Percentiles rank a stretch among this genome's conserved stretches.
These are phyloP conservation scores for Ogataea haglerorum DNA, from an alignment of 805 yeast genomes.

Conservation along the genomic window DNA sequence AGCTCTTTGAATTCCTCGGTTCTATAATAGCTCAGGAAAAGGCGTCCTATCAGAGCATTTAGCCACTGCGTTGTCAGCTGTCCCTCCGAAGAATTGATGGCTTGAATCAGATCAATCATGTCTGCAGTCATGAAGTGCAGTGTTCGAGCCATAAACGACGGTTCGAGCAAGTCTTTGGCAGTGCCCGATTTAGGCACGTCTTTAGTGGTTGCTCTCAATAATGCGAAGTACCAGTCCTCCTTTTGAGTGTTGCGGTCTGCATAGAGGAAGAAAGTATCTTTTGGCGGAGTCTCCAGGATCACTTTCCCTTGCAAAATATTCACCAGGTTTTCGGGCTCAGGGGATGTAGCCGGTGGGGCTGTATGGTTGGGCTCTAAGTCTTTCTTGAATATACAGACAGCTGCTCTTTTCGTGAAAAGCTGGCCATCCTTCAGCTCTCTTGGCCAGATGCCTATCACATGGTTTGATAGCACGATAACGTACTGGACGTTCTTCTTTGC, in stretches of 20 bases:
- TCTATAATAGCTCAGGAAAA: slow-evolving; percentile 71
- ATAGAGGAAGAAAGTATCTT: slow-evolving; percentile 55
- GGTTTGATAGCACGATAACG: slow-evolving; percentile 71
- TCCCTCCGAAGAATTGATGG: slow-evolving; percentile 77
- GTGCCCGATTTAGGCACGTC: slow-evolving; percentile 23
- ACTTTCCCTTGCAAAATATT: slow-evolving; percentile 33
- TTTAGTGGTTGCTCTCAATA: slow-evolving; percentile 70
- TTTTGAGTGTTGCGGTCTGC: slow-evolving; percentile 76
- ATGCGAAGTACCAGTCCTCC: slow-evolving; percentile 90
- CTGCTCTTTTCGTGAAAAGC: slow-evolving; percentile 73
- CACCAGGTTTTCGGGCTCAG: slow-evolving; percentile 53
- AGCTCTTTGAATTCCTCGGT: slow-evolving; percentile 63
- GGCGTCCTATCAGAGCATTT: slow-evolving; percentile 80
- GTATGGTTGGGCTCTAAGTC: slow-evolving; percentile 10
- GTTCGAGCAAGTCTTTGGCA: slow-evolving; percentile 42
- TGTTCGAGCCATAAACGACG: slow-evolving; percentile 66
- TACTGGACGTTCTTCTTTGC: slow-evolving; percentile 63
- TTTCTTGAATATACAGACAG: slow-evolving; percentile 67
- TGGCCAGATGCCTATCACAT: slow-evolving; percentile 84
- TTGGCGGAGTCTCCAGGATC: slow-evolving; percentile 34
- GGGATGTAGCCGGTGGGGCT: neutral
- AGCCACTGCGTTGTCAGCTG: slow-evolving; percentile 86
- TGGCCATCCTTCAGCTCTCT: slow-evolving; percentile 68
- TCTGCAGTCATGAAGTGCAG: slow-evolving; percentile 68
- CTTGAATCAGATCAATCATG: slow-evolving; percentile 69